Evolutionary conservation across 1,284 basidiomycete genomes (phyloP).

Genomic region (Pseudomicrostroma phylloplanum): DNA sequence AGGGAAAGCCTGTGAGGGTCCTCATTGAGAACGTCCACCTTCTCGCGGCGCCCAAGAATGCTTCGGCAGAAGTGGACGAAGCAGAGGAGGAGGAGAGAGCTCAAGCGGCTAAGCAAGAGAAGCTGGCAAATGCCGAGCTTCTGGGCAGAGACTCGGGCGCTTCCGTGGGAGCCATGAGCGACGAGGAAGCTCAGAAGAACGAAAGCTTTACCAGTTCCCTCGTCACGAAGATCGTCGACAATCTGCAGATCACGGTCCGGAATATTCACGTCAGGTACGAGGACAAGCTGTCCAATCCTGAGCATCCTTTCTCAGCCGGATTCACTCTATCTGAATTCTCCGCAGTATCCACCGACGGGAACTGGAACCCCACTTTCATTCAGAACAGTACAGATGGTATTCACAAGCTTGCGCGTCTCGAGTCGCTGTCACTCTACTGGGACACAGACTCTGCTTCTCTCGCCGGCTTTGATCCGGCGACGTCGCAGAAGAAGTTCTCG

Average conservation of each 20-base stretch:
- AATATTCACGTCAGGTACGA: conserved; percentile 72
- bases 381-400: conserved; percentile 81
- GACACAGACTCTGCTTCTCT: conserved; percentile 85
- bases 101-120: conserved; percentile 82
- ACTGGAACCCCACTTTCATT: conserved; percentile 92
- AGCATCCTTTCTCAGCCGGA: conserved; percentile 92
- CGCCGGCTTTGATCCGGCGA: conserved; percentile 57
- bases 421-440: conserved; percentile 88
- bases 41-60: conserved; percentile 76
- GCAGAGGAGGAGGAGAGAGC: conserved; percentile 76
- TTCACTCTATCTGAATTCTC: conserved; percentile 86
- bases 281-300: conserved; percentile 86
- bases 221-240: conserved; percentile 87
- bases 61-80: conserved; percentile 64
- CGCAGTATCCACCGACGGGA: conserved; percentile 82
- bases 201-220: conserved; percentile 78
- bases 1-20: conserved; percentile 86
- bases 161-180: conserved; percentile 22
- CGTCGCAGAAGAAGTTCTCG: conserved; percentile 70
- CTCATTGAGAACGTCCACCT: conserved; percentile 91
- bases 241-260: conserved; percentile 81
- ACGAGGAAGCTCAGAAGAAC: conserved; percentile 66
- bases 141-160: conserved; percentile 52
- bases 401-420: conserved; percentile 86
- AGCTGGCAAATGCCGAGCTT: conserved; percentile 79